Conservation (phyloP, 352 stramenopile species). For the Pythium dissotocum region DNA sequence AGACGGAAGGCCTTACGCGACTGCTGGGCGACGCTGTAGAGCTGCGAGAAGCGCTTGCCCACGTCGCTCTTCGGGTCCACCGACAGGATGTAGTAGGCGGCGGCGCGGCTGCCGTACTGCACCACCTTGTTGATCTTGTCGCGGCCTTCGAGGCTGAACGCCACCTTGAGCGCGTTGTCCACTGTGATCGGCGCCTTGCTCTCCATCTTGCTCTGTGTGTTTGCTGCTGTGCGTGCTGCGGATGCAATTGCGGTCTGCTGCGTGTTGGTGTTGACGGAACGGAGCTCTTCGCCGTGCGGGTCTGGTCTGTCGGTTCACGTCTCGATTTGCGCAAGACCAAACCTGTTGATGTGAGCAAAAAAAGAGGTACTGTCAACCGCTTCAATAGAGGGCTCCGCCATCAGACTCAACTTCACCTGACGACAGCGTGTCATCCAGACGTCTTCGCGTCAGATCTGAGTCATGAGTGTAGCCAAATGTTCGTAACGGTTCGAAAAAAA, state of each 20-base stretch:
- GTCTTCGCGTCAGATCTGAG: conserved; percentile 8
- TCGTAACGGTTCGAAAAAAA: not conserved
- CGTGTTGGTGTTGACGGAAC: not conserved
- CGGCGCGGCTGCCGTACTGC: conserved; percentile 82
- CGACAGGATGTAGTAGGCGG: conserved; percentile 79
- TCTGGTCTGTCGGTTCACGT: conserved; percentile 19
- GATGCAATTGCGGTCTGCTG: not conserved
- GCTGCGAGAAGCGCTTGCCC: conserved; percentile 64
- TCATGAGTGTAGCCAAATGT: not conserved
- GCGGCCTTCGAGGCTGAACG: conserved; percentile 79
- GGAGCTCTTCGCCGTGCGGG: not conserved
- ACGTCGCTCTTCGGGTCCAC: conserved; percentile 82
- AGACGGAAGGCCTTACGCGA: conserved; percentile 85
- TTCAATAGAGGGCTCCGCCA: conserved; percentile 24
- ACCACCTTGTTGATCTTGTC: conserved; percentile 91
- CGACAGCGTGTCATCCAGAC: conserved; percentile 9
- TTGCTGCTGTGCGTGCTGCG: not conserved
- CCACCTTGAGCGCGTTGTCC: conserved; percentile 60
- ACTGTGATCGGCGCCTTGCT: conserved; percentile 64
- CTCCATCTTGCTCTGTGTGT: conserved; percentile 28
- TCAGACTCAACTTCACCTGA: conserved; percentile 3
- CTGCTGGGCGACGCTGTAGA: conserved; percentile 84
- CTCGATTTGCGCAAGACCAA: conserved; percentile 21
- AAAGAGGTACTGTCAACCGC: conserved; percentile 21
- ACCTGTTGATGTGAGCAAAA: conserved; percentile 43